Base-by-base conservation (phyloP, 2,329 filamentous ascomycete species). In the Stemphylium beticola region DNA sequence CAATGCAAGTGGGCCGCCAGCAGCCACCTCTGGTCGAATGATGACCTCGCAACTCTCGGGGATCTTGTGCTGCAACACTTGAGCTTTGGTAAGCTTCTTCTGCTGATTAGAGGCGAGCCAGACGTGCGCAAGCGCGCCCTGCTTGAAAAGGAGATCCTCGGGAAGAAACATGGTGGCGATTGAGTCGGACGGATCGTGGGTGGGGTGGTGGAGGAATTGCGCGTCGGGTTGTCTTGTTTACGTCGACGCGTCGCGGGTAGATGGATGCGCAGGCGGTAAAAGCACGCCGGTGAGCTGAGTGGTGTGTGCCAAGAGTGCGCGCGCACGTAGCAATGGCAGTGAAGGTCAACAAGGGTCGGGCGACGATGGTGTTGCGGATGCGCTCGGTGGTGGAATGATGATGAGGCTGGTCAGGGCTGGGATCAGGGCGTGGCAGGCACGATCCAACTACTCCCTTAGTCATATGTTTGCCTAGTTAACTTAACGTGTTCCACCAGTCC, bases 101-200 rank as follows among this genome's bases (percentile, higher is more conserved):
- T 98, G 95, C 62, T 98, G 84, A 78, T 98, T 99, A 81, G 95
- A 92, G 29, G 95, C 96, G 58, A 98, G 86, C 95, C 95, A 99
- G 80, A 98, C 93, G 74, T 92, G 91, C 79, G 95, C 95, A 82
- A 99, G 80, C 72, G 95, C 93, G 82, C 95, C 95, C 68, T 92
- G 96, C 87, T 96, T 96, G 76, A 93, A 92, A 69, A 99, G 86
- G 55, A 99, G 86, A 50, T 92, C 92, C 82, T 96, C 92, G 49
- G 95, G 96, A 78, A 97, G 98, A 80, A 99, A 99, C 95, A 99
- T 99, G 69, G 58, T 71, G 68, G 61, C 54, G 61, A 58, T 44
- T 32, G 56, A 49, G 33, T 45, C 17, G 50, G 17, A 55, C 29
- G 22, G 44, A 32, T 53, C 24, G 57, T 50, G 61, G 37, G 57